Evolutionary conservation across 1,284 basidiomycete genomes (phyloP), one percentile per base, ranked within the genome.

Genomic region (Malassezia dermatis): DNA sequence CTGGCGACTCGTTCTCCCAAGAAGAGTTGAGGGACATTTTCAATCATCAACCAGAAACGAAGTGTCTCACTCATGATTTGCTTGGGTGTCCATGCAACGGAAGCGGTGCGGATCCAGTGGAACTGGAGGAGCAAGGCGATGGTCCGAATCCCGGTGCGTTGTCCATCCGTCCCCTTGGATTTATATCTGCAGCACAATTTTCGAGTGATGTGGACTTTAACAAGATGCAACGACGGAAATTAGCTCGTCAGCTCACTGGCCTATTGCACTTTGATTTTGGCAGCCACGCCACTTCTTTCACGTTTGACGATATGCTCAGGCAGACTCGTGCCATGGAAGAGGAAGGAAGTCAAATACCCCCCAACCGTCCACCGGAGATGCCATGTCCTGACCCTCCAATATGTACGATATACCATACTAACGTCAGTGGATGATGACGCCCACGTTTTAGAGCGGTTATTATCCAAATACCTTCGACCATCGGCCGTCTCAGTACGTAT

Each of bases 1-100:
- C 44, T 46, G 27, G 49, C 13, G 63, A 65, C 51, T 53, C 67
- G 0, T 72, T 72, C 43, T 62, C 73, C 8, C 60, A 60, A 35
- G 62, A 65, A 17, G 64, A 75, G 46, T 51, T 75, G 23, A 48
- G 84, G 44, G 89, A 91, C 69, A 88, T 99, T 62, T 99, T 98
- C 76, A 85, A 84, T 8, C 78, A 95, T 34, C 84, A 93, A 74
- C 77, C 81, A 0, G 78, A 84, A 49, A 93, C 90, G 0, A 76
- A 80, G 2, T 95, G 89, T 76, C 86, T 91, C 56, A 96, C 93
- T 2, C 94, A 94, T 64, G 89, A 80, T 72, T 68, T 76, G 66
- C 69, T 69, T 8, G 60, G 62, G 5, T 76, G 73, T 42, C 51
- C 51, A 21, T 75, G 73, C 44, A 62, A 60, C 27, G 63, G 68